Evolutionary conservation across 352 stramenopile species (phyloP).

Genomic region (Phytopythium mirpurense): DNA sequence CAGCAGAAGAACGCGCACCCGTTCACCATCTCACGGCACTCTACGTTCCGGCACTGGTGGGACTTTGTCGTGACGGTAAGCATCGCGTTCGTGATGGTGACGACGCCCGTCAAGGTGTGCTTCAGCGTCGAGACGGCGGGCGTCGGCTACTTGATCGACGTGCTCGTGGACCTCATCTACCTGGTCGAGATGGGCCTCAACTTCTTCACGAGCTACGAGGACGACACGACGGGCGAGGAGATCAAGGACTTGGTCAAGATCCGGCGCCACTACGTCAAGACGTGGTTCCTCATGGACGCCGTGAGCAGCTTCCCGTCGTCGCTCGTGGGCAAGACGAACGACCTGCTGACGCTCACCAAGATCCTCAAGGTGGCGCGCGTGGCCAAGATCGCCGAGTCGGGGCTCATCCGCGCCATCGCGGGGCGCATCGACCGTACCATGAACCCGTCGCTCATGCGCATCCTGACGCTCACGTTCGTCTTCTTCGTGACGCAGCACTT

Average conservation of each 20-base stretch:
- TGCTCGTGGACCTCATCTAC: slow-evolving; percentile 50
- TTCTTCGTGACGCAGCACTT: slow-evolving; percentile 71
- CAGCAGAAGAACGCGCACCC: slow-evolving; percentile 40
- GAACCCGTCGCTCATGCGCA: slow-evolving; percentile 64
- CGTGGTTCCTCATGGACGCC: slow-evolving; percentile 47
- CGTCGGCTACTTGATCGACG: slow-evolving; percentile 32
- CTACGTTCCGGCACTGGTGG: slow-evolving; percentile 54
- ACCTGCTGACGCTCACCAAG: slow-evolving; percentile 37
- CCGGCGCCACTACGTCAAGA: slow-evolving; percentile 45
- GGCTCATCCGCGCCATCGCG: slow-evolving; percentile 41
- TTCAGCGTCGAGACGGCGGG: slow-evolving; percentile 32
- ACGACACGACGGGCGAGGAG: slow-evolving; percentile 54
- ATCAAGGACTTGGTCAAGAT: slow-evolving; percentile 54
- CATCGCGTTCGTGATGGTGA: slow-evolving; percentile 49
- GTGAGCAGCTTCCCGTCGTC: slow-evolving; percentile 50
- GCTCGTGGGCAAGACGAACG: slow-evolving; percentile 24
- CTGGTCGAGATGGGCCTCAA: slow-evolving; percentile 51
- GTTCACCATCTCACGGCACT: slow-evolving; percentile 60
- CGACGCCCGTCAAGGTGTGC: slow-evolving; percentile 47
- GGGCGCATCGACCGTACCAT: slow-evolving; percentile 53
- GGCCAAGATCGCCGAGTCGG: slow-evolving; percentile 45
- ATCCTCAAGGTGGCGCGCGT: slow-evolving; percentile 54
- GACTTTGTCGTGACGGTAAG: slow-evolving; percentile 48
- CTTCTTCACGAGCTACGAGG: slow-evolving; percentile 63
- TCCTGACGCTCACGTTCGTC: slow-evolving; percentile 60